Percentiles rank a stretch among this genome's conserved stretches.
Evolutionary conservation across 1,139 yeast species (phyloP).

Genomic region (Yamadazyma taylorii): DNA sequence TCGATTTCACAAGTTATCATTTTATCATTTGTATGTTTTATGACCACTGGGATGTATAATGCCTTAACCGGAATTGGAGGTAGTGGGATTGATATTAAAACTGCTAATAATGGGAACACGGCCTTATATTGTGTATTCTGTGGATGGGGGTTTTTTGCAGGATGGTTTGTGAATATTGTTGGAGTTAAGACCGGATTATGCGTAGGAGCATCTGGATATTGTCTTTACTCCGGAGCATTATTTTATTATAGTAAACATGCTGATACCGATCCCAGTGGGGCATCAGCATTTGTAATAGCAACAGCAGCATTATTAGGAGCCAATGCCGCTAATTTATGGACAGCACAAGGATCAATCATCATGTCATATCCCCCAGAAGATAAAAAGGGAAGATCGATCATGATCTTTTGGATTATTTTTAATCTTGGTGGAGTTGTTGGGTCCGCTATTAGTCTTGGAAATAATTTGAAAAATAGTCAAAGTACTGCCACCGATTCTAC

Average conservation of each 20-base stretch:
- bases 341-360: slow-evolving; percentile 57
- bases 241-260: slow-evolving; percentile 41
- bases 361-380: slow-evolving; percentile 61
- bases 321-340: slow-evolving; percentile 48
- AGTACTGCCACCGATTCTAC: slow-evolving; percentile 53
- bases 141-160: slow-evolving; percentile 59
- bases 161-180: slow-evolving; percentile 54
- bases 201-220: slow-evolving; percentile 59
- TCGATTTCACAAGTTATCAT: slow-evolving; percentile 36
- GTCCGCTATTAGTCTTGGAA: slow-evolving; percentile 55
- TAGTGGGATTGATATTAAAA: slow-evolving; percentile 38
- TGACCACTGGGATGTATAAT: slow-evolving; percentile 61
- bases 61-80: slow-evolving; percentile 57
- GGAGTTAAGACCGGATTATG: slow-evolving; percentile 51
- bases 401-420: slow-evolving; percentile 64
- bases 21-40: slow-evolving; percentile 49
- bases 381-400: slow-evolving; percentile 54
- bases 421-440: slow-evolving; percentile 66
- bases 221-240: slow-evolving; percentile 52
- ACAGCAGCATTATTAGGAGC: slow-evolving; percentile 62
- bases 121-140: slow-evolving; percentile 61
- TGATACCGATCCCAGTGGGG: slow-evolving; percentile 9
- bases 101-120: slow-evolving; percentile 53
- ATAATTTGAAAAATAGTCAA: slow-evolving; percentile 40
- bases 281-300: slow-evolving; percentile 53